Conservation (phyloP, 768 basidiomycete genomes). For the Russula brevipes region DNA sequence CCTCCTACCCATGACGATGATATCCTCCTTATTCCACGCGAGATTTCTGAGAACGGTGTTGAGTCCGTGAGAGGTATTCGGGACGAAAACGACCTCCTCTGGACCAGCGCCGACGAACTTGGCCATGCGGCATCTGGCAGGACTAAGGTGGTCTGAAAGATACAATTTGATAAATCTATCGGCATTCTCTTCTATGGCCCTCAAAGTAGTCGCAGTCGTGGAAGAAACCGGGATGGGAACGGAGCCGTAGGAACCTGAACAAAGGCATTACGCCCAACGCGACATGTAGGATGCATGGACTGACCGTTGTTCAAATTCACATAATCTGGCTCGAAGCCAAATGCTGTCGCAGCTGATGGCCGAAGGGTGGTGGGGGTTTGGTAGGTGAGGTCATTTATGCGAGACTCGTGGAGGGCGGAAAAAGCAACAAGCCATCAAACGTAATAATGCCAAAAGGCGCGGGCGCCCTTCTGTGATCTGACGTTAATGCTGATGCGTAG, state of each 20-base stretch:
- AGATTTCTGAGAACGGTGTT: constrained; percentile 66
- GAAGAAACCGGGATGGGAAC: constrained; percentile 48
- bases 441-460: background rate
- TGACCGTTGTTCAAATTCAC: constrained; percentile 63
- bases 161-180: constrained; percentile 49
- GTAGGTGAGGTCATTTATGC: background rate
- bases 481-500: too few relatives aligned
- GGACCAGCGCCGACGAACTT: constrained; percentile 44
- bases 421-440: background rate
- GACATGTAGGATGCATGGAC: constrained; percentile 6
- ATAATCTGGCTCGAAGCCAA: constrained; percentile 56
- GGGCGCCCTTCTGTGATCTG: too few relatives aligned
- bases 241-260: constrained; percentile 54
- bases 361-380: constrained; percentile 44
- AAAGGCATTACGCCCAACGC: background rate
- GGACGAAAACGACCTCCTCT: constrained; percentile 55
- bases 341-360: constrained; percentile 48
- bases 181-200: constrained; percentile 47
- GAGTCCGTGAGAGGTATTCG: constrained; percentile 60
- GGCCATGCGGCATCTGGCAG: constrained; percentile 45
- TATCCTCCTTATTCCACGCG: constrained; percentile 60
- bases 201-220: constrained; percentile 39
- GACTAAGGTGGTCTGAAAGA: constrained; percentile 34
- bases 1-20: constrained; percentile 55
- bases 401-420: background rate